These are phyloP conservation scores for Botrytis pseudocinerea DNA, from an alignment of 2,329 filamentous ascomycete genomes.

Conservation along the genomic window DNA sequence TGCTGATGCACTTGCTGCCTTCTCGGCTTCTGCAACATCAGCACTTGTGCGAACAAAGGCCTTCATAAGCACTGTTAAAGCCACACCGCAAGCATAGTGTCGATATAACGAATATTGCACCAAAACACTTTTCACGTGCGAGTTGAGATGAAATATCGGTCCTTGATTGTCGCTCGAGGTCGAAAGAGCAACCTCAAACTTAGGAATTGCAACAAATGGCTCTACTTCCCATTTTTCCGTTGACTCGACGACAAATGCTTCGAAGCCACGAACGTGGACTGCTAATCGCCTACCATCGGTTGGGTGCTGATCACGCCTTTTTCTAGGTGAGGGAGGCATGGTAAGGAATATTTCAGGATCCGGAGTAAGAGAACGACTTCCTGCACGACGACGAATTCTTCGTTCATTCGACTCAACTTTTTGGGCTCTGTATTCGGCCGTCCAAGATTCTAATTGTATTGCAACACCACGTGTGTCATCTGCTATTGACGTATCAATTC, in stretches of 20 bases:
- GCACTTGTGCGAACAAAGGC: slow-evolving; percentile 61
- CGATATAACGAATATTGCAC: slow-evolving; percentile 91
- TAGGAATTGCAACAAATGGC: slow-evolving; percentile 81
- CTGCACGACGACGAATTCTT: slow-evolving; percentile 64
- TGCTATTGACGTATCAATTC: slow-evolving; percentile 81
- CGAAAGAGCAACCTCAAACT: slow-evolving; percentile 82
- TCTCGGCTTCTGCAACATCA: slow-evolving; percentile 47
- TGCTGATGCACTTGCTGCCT: slow-evolving; percentile 37
- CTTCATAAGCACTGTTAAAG: slow-evolving; percentile 70
- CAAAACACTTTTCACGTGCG: slow-evolving; percentile 74
- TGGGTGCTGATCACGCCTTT: slow-evolving; percentile 50
- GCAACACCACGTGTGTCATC: slow-evolving; percentile 79
- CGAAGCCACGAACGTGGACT: slow-evolving; percentile 78
- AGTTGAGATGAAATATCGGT: slow-evolving; percentile 83
- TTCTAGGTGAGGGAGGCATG: slow-evolving; percentile 52
- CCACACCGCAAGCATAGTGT: slow-evolving; percentile 86
- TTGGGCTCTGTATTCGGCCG: slow-evolving; percentile 83
- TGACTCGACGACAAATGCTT: slow-evolving; percentile 88
- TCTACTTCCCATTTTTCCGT: slow-evolving; percentile 81
- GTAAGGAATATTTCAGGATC: slow-evolving; percentile 63
- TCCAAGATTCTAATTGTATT: slow-evolving; percentile 84
- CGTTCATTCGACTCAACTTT: slow-evolving; percentile 65
- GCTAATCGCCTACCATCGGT: slow-evolving; percentile 81
- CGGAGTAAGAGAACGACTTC: slow-evolving; percentile 67
- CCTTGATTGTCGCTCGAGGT: slow-evolving; percentile 85